Base-by-base conservation (phyloP, 805 yeast genomes). In the Limtongia smithiae region DNA sequence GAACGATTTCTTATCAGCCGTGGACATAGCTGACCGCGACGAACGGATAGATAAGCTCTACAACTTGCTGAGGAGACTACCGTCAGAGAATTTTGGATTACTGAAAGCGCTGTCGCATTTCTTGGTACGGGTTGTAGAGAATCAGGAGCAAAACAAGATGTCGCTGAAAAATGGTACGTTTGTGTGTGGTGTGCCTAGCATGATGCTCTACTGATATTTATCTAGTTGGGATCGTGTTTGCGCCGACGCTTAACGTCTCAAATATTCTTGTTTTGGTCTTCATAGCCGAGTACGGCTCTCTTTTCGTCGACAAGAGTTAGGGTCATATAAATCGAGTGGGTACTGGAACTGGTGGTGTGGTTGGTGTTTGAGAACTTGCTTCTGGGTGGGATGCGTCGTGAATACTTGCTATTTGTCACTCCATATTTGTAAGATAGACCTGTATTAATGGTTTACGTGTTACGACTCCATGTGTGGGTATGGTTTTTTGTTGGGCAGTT, bases 71-170 rank as follows among this genome's bases (percentile, higher is more conserved):
- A 36, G 54, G 49, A 34, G 57, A 48, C 57, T 86, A 12, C 85
- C 88, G 14, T 59, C 62, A 20, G 72, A 78, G 24, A 80, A 84
- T 60, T 71, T 73, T 46, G 80, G 83, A 54, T 70, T 84, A 18
- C 71, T 88, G 61, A 77, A 69, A 55, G 80, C 78, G 8, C 67
- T 90, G n/a, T 80, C 87, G 64, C 78, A 76, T 49, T 80, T 85
- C 56, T 70, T 91, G 65, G 70, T 76, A 22, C 76, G 79, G 50
- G 85, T 90, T 38, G 74, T 82, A 41, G 72, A 77, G 37, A 76
- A 82, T 59, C 75, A 73, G 51, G 76, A 77, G 12, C 67, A 71
- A 50, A 91, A 90, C 69, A 82, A 88, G 66, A 91, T 91, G 98
- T 84, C 83, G 51, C 68, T 85, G 50, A 74, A 85, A 57, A 91